These are phyloP conservation scores for Fusarium chaquense DNA, from an alignment of 2,329 filamentous ascomycete genomes.

Conservation along the genomic window DNA sequence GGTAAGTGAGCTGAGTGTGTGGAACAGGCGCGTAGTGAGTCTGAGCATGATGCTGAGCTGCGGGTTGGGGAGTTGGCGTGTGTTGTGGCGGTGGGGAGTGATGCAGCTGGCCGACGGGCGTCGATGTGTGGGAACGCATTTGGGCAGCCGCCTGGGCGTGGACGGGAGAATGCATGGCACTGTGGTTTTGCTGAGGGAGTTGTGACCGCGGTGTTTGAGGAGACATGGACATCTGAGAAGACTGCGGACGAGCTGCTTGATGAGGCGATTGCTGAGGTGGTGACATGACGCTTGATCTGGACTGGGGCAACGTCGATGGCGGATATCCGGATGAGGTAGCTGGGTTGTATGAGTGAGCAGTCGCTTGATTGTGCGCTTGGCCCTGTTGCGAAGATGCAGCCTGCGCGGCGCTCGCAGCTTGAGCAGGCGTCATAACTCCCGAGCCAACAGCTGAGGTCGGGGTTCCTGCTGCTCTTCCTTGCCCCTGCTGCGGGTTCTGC, in stretches of 20 bases:
- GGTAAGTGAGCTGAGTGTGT: constrained; percentile 40
- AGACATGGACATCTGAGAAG: constrained; percentile 49
- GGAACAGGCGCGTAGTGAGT: constrained; percentile 30
- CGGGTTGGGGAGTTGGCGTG: constrained; percentile 42
- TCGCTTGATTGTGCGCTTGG: constrained; percentile 31
- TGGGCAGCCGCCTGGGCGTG: constrained; percentile 41
- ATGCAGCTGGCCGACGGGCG: constrained; percentile 45
- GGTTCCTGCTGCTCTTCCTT: constrained; percentile 44
- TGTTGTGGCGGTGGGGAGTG: constrained; percentile 44
- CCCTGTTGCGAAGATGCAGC: constrained; percentile 41
- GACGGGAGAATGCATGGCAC: constrained; percentile 41
- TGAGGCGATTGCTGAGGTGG: constrained; percentile 49
- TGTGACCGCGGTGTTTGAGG: constrained; percentile 47
- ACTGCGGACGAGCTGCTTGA: constrained; percentile 41
- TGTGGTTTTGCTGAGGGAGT: constrained; percentile 35
- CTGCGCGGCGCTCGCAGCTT: constrained; percentile 50
- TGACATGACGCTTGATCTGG: constrained; percentile 44
- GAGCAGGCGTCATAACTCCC: constrained; percentile 52
- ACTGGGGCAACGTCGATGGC: constrained; percentile 47
- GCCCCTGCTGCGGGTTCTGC: constrained; percentile 57
- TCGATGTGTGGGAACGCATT: constrained; percentile 45
- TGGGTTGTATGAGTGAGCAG: constrained; percentile 31
- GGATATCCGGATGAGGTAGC: constrained; percentile 45
- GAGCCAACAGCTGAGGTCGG: constrained; percentile 45
- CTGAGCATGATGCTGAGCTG: constrained; percentile 29